Evolutionary conservation across 495 filamentous ascomycete species (phyloP), one percentile per base, ranked within the genome.

Genomic region (Daldinia vernicosa): DNA sequence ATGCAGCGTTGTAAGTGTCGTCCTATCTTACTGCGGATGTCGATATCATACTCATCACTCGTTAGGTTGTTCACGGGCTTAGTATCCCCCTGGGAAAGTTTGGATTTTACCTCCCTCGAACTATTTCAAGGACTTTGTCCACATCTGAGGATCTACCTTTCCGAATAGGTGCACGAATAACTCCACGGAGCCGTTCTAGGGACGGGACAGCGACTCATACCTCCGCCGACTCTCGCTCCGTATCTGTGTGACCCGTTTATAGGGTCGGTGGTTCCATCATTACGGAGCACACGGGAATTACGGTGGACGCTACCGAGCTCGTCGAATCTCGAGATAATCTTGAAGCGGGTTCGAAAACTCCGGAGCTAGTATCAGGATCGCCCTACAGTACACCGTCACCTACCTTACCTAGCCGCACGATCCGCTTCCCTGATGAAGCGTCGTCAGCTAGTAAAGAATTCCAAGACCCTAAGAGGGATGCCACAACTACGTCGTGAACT

Each of bases 61-160:
- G 33, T 17, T 39, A 95, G 92, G 82, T 95, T 64, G 92, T 96
- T 14, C 93, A 97, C 69, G 93, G 93, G 12, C 84, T 97, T 17
- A 94, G 89, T 32, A 92, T 97, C 22, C 93, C 94, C 0, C 71
- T 96, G 4, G 93, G 91, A 1, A 97, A 97, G 77, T 82, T 94
- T 0, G 93, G 93, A 2, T 89, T 94, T 74, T 88, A 91, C 62
- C 82, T 95, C 0, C 93, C 93, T 2, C 83, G 90, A 28, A 94
- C 92, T 0, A 81, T 96, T 63, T 95, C 92, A 30, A 82, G 82
- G 24, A 87, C 68, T n/a, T 52, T 70, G 11, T 74, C 63, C 78
- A 37, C 80, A 85, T 26, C 86, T 79, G 66, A 79, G 72, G 58
- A 80, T 75, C 61, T 77, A 66, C 56, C 71, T 15, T 70, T 64